These are phyloP conservation scores for Pythium chondricola DNA, from an alignment of 352 stramenopile species.

Conservation along the genomic window DNA sequence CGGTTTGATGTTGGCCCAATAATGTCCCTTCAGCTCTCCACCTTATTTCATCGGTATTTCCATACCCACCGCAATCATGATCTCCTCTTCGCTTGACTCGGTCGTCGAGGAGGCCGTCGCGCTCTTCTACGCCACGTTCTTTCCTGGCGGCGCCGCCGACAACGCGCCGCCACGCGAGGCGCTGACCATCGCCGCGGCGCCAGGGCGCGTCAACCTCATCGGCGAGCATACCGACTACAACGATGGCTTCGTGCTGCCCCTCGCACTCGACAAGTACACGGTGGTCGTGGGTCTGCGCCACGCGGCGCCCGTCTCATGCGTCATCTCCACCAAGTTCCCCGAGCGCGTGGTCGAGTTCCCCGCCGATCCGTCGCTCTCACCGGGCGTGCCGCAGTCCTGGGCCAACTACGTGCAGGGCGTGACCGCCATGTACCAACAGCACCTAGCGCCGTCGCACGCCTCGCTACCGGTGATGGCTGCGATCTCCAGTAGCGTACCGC, in stretches of 20 bases:
- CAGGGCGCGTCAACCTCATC: slow-evolving; percentile 95
- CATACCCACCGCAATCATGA: slow-evolving; percentile 2
- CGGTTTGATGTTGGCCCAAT: slow-evolving; percentile 10
- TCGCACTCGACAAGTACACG: slow-evolving; percentile 89
- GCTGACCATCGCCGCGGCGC: slow-evolving; percentile 66
- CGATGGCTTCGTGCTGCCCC: slow-evolving; percentile 93
- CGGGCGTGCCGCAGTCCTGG: slow-evolving; percentile 65
- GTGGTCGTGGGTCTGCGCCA: slow-evolving; percentile 61
- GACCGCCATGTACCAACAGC: slow-evolving; percentile 85
- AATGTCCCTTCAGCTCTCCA: background rate
- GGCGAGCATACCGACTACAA: slow-evolving; percentile 96
- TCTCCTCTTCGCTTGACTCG: slow-evolving; percentile 16
- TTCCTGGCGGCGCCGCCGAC: no score
- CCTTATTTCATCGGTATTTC: background rate
- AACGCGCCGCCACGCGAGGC: slow-evolving; percentile 27
- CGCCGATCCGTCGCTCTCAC: slow-evolving; percentile 42
- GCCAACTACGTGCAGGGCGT: slow-evolving; percentile 93
- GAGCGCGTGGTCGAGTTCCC: slow-evolving; percentile 41
- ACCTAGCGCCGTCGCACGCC: slow-evolving; percentile 18
- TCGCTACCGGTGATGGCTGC: slow-evolving; percentile 75
- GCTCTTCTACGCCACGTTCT: slow-evolving; percentile 59
- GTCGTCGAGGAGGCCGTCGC: slow-evolving; percentile 47
- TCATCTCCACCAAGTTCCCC: slow-evolving; percentile 61
- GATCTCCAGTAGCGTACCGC: slow-evolving; percentile 88
- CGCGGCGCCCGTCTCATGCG: slow-evolving; percentile 17